A percentile compares a stretch with the other conserved stretches of the same genome.
Conservation (phyloP, 2,329 filamentous ascomycete genomes). For the Hysterium pulicare region DNA sequence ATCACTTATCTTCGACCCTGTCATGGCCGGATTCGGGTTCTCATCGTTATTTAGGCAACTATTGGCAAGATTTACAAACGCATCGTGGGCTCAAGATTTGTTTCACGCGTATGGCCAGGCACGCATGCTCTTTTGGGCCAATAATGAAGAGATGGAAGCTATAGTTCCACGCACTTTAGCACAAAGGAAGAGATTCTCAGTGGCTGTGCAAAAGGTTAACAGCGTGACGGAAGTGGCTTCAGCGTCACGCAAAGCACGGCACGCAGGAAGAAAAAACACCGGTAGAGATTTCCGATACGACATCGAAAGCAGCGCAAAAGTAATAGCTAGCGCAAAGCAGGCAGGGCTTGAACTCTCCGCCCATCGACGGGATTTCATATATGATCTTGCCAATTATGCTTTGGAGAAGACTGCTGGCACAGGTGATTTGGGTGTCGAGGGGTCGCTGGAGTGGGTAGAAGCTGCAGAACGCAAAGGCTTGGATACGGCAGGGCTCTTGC, state of each 20-base stretch:
- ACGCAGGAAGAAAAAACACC: slow-evolving; percentile 11
- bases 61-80: slow-evolving; percentile 59
- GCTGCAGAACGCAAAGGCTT: slow-evolving; percentile 19
- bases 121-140: slow-evolving; percentile 72
- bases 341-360: slow-evolving; percentile 21
- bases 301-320: slow-evolving; percentile 23
- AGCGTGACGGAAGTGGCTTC: slow-evolving; percentile 47
- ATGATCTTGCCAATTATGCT: slow-evolving; percentile 21
- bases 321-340: slow-evolving; percentile 18
- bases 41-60: slow-evolving; percentile 57
- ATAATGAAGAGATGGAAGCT: slow-evolving; percentile 55
- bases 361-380: slow-evolving; percentile 19
- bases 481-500: slow-evolving; percentile 16
- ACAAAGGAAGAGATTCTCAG: slow-evolving; percentile 53
- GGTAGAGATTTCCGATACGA: slow-evolving; percentile 28
- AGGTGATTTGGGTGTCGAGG: slow-evolving; percentile 9
- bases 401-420: slow-evolving; percentile 20
- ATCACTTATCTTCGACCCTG: slow-evolving; percentile 31
- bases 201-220: slow-evolving; percentile 61
- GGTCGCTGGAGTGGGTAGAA: slow-evolving; percentile 20
- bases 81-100: slow-evolving; percentile 56
- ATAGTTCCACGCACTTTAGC: slow-evolving; percentile 59
- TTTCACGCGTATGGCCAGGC: slow-evolving; percentile 77
- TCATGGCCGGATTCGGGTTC: slow-evolving; percentile 48
- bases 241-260: slow-evolving; percentile 9